phyloP scores from a whole-genome alignment of 1,139 yeast genomes.

The Suzukiozyma palmioleophila region DNA sequence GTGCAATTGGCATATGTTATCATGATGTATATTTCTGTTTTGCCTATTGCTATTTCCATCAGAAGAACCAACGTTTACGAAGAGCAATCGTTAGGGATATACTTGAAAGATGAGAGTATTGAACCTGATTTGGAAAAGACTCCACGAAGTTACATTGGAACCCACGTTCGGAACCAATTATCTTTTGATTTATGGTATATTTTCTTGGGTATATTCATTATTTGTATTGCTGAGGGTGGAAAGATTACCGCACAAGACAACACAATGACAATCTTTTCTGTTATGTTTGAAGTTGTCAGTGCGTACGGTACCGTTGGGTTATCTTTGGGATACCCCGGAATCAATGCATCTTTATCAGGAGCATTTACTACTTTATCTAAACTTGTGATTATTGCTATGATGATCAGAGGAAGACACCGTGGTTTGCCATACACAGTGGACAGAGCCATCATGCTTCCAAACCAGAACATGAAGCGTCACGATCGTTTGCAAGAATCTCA shows the following conservation, averaged over 20 bases:
- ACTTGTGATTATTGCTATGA: conserved; percentile 78
- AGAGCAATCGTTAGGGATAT: conserved; percentile 90
- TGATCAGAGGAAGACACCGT: conserved; percentile 94
- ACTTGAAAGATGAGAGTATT: conserved; percentile 40
- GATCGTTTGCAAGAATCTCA: conserved; percentile 66
- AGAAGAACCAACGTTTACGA: conserved; percentile 97
- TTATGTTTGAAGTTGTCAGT: conserved; percentile 83
- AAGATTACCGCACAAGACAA: conserved; percentile 45
- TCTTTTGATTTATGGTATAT: conserved; percentile 95
- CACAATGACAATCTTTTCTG: conserved; percentile 62
- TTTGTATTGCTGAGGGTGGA: conserved; percentile 80
- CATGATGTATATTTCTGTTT: conserved; percentile 97
- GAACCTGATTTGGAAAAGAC: conserved; percentile 30
- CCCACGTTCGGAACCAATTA: conserved; percentile 86
- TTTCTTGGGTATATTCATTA: conserved; percentile 76
- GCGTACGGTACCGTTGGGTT: conserved; percentile 97
- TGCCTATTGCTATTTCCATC: conserved; percentile 93
- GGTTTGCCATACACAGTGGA: conserved; percentile 93
- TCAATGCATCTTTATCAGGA: conserved; percentile 66
- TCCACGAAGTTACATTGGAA: conserved; percentile 65
- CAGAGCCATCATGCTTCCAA: conserved; percentile 87
- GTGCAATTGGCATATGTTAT: conserved; percentile 90
- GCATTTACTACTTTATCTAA: conserved; percentile 73
- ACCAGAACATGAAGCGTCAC: conserved; percentile 60
- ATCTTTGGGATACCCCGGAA: conserved; percentile 73